A percentile compares a stretch with the other conserved stretches of the same genome.
Evolutionary conservation across 2,329 filamentous ascomycete species (phyloP).

Genomic region (Aspergillus fijiensis): DNA sequence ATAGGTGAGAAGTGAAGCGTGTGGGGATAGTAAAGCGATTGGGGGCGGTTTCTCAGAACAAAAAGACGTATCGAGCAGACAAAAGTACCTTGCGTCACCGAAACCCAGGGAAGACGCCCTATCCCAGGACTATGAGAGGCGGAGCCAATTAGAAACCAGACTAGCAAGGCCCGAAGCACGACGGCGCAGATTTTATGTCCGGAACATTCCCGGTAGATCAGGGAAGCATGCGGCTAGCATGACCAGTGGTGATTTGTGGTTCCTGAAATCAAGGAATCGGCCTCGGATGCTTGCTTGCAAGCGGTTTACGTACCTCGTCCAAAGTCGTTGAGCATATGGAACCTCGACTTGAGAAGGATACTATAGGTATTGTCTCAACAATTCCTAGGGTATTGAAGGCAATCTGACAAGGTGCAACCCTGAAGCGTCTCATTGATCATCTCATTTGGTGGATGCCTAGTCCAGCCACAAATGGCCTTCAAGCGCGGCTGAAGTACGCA

Average conservation of each 20-base stretch:
- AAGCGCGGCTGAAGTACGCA: not conserved
- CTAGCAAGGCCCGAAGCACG: conserved; percentile 14
- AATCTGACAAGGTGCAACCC: not conserved
- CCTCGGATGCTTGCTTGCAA: not conserved
- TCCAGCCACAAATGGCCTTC: not conserved
- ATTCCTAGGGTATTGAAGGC: not conserved
- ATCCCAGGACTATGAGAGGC: conserved; percentile 11
- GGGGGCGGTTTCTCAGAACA: conserved; percentile 2
- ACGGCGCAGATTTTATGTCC: conserved; percentile 14
- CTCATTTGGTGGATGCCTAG: not conserved
- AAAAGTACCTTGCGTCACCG: conserved; percentile 21
- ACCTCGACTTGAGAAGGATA: not conserved
- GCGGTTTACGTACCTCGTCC: not conserved
- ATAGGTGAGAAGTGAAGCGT: not conserved
- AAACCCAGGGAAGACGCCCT: not conserved
- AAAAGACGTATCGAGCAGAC: conserved; percentile 20
- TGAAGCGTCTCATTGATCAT: not conserved
- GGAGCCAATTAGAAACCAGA: conserved; percentile 9
- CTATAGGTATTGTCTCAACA: not conserved
- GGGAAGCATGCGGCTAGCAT: conserved; percentile 12
- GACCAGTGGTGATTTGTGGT: conserved; percentile 9
- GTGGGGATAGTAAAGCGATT: conserved; percentile 1
- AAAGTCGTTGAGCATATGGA: not conserved
- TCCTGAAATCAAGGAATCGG: conserved; percentile 8
- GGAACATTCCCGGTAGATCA: conserved; percentile 26